A percentile compares a stretch with the other conserved stretches of the same genome.
These are phyloP conservation scores for Neurospora sp. DNA, from an alignment of 495 filamentous ascomycete genomes.

Conservation along the genomic window DNA sequence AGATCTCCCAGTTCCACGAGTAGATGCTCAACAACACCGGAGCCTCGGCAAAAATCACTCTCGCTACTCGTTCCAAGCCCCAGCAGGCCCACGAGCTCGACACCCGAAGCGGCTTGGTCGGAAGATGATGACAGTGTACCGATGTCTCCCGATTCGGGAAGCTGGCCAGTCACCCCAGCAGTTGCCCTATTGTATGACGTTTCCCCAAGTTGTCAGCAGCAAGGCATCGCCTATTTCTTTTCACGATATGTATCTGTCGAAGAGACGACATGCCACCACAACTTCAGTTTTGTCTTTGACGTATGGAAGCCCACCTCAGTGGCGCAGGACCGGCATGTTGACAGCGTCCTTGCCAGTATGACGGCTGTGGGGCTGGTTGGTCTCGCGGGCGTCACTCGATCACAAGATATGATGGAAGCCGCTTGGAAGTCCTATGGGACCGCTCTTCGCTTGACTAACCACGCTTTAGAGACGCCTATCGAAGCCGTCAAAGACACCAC, in stretches of 20 bases:
- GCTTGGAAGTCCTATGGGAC: constrained; percentile 39
- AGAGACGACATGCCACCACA: constrained; percentile 28
- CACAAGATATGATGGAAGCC: constrained; percentile 29
- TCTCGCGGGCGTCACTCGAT: constrained; percentile 31
- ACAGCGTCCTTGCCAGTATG: constrained; percentile 32
- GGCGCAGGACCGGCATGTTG: constrained; percentile 17
- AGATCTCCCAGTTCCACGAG: constrained; percentile 12
- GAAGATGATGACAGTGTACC: constrained; percentile 17
- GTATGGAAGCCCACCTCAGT: constrained; percentile 25
- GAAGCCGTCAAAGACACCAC: constrained; percentile 52
- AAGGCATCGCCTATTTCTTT: constrained; percentile 31
- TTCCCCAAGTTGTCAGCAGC: constrained; percentile 22
- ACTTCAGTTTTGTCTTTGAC: constrained; percentile 31
- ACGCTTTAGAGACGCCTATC: constrained; percentile 41
- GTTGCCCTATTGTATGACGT: constrained; percentile 23
- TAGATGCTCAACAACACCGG: constrained; percentile 16
- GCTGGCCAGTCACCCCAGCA: constrained; percentile 25
- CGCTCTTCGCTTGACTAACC: constrained; percentile 38
- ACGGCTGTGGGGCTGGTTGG: constrained; percentile 41
- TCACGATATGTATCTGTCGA: constrained; percentile 27
- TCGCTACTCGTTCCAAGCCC: constrained; percentile 12
- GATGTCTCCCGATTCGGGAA: constrained; percentile 25
- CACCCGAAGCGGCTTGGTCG: constrained; percentile 5
- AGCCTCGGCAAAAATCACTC: constrained; percentile 10
- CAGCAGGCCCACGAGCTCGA: constrained; percentile 7